These are phyloP conservation scores for Tripidium arundinaceum DNA, from an alignment of 202 grass and related monocot genomes.

Conservation along the genomic window DNA sequence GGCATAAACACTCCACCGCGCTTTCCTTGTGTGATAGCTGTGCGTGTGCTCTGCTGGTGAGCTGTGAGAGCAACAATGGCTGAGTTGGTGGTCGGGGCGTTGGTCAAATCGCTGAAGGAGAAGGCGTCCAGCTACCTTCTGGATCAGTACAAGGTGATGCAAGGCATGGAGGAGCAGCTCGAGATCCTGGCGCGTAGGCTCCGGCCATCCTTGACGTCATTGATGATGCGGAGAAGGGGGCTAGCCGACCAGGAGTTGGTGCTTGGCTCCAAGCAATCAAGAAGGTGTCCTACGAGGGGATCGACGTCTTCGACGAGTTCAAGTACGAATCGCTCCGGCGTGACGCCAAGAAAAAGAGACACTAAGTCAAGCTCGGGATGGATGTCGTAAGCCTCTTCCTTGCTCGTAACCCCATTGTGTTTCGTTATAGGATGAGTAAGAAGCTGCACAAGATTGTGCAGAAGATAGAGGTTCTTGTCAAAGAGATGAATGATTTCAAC, in stretches of 20 bases:
- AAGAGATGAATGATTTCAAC: too few relatives aligned
- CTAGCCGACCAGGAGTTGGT: too few relatives aligned
- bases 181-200: not conserved
- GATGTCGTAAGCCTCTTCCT: too few relatives aligned
- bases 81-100: not conserved
- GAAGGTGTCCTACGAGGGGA: not conserved
- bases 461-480: too few relatives aligned
- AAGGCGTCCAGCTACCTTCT: not conserved
- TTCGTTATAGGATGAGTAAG: too few relatives aligned
- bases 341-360: too few relatives aligned
- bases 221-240: not conserved
- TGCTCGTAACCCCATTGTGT: too few relatives aligned
- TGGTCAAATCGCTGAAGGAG: not conserved
- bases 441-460: too few relatives aligned
- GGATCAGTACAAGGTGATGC: not conserved
- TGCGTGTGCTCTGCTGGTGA: too few relatives aligned
- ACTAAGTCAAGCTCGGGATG: too few relatives aligned
- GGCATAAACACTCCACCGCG: too few relatives aligned
- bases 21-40: too few relatives aligned
- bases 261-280: not conserved
- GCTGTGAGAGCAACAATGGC: not conserved
- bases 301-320: not conserved
- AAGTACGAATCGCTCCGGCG: not conserved
- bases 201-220: not conserved
- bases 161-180: not conserved